Evolutionary conservation across 345 rosid species (phyloP).

Genomic region (Mangifera indica): DNA sequence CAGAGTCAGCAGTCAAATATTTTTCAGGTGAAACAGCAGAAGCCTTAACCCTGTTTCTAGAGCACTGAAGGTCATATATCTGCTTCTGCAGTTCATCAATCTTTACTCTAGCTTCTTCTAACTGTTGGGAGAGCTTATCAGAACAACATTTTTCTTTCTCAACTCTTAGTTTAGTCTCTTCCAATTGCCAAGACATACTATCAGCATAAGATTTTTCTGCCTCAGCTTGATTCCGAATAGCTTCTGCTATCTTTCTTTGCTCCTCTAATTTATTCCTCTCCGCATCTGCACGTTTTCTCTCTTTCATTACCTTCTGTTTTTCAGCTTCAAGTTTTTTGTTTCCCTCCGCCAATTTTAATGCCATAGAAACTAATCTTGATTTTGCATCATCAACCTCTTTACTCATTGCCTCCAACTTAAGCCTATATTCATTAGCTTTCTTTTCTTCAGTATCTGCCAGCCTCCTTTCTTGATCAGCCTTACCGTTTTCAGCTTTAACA

Average conservation of each 20-base stretch:
- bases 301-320: slow-evolving; percentile 48
- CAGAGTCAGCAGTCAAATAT: slow-evolving; percentile 29
- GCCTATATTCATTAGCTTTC: slow-evolving; percentile 51
- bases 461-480: slow-evolving; percentile 47
- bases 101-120: slow-evolving; percentile 38
- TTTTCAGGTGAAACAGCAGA: slow-evolving; percentile 30
- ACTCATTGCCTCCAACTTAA: slow-evolving; percentile 50
- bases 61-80: slow-evolving; percentile 35
- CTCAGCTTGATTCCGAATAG: slow-evolving; percentile 36
- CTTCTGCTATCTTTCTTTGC: slow-evolving; percentile 58
- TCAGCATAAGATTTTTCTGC: slow-evolving; percentile 50
- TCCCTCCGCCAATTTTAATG: slow-evolving; percentile 39
- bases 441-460: slow-evolving; percentile 27
- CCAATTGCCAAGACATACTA: slow-evolving; percentile 32
- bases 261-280: slow-evolving; percentile 54
- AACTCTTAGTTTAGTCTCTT: slow-evolving; percentile 31
- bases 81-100: slow-evolving; percentile 49
- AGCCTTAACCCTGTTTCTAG: slow-evolving; percentile 29
- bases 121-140: slow-evolving; percentile 38
- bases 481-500: slow-evolving; percentile 42
- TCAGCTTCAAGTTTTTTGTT: slow-evolving; percentile 51
- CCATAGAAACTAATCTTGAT: slow-evolving; percentile 48
- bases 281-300: slow-evolving; percentile 52
- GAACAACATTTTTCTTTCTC: slow-evolving; percentile 36
- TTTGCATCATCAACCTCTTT: slow-evolving; percentile 53